phyloP scores from a whole-genome alignment of 805 yeast species.

The Ogataea pilisensis region DNA sequence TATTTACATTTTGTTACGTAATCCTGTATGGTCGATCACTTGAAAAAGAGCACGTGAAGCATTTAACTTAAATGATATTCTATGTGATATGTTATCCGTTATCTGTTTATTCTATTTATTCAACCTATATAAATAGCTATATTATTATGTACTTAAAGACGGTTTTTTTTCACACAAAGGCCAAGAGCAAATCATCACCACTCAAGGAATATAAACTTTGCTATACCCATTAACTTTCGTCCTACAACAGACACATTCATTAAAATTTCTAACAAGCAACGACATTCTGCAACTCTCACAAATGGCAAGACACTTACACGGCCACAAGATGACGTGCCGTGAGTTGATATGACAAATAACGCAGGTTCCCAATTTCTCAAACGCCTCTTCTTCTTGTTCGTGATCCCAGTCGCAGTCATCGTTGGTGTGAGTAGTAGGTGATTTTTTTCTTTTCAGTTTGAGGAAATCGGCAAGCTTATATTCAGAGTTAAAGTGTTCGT shows the following conservation, averaged over 20 bases:
- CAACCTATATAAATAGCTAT: too few relatives aligned
- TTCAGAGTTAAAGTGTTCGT: conserved; percentile 19
- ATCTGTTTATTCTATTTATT: too few relatives aligned
- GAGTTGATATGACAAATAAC: conserved; percentile 77
- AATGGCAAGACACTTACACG: conserved; percentile 83
- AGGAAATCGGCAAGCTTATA: conserved; percentile 27
- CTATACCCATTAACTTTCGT: conserved; percentile 65
- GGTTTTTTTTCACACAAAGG: too few relatives aligned
- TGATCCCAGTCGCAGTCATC: too few relatives aligned
- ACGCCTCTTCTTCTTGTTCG: conserved; percentile 25
- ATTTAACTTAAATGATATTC: too few relatives aligned
- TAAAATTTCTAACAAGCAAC: conserved; percentile 66
- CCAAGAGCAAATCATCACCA: too few relatives aligned
- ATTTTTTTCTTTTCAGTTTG: conserved; percentile 14
- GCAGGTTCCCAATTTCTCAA: conserved; percentile 45
- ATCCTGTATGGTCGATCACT: too few relatives aligned
- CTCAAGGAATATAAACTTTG: conserved; percentile 52
- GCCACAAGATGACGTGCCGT: conserved; percentile 84
- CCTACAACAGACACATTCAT: conserved; percentile 83
- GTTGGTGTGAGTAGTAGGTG: too few relatives aligned
- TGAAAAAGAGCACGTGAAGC: too few relatives aligned
- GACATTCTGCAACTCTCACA: conserved; percentile 81
- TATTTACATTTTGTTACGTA: not conserved
- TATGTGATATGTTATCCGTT: too few relatives aligned
- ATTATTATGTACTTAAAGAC: too few relatives aligned